Evolutionary conservation across 768 basidiomycete species (phyloP).

Genomic region (Pholiota microspora): DNA sequence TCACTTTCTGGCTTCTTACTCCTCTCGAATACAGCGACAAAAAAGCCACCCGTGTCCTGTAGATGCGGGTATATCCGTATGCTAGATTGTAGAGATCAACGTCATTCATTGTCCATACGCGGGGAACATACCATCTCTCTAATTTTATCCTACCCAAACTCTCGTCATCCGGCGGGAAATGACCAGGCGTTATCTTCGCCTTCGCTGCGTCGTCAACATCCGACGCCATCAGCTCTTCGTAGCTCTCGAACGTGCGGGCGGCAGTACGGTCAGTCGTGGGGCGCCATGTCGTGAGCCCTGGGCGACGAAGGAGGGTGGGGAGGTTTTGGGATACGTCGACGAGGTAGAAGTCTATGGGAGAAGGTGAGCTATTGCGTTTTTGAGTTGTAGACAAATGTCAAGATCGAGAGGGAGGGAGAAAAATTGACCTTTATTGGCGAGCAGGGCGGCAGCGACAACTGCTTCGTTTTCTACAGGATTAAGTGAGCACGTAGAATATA

Average conservation of each 20-base stretch:
- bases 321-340: slow-evolving; percentile 74
- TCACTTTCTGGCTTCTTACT: slow-evolving; percentile 17
- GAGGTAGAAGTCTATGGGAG: slow-evolving; percentile 62
- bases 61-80: slow-evolving; percentile 92
- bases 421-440: slow-evolving; percentile 60
- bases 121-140: slow-evolving; percentile 58
- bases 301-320: slow-evolving; percentile 68
- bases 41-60: slow-evolving; percentile 97
- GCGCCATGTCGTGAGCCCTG: slow-evolving; percentile 78
- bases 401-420: not conserved
- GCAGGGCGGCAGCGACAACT: slow-evolving; percentile 83
- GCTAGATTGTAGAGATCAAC: slow-evolving; percentile 44
- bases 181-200: slow-evolving; percentile 63
- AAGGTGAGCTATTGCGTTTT: too few relatives aligned
- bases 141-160: slow-evolving; percentile 62
- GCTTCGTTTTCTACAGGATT: slow-evolving; percentile 99
- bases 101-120: not conserved
- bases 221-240: slow-evolving; percentile 55
- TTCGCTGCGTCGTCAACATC: slow-evolving; percentile 48
- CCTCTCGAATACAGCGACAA: slow-evolving; percentile 84
- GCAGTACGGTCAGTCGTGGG: slow-evolving; percentile 61
- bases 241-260: slow-evolving; percentile 52
- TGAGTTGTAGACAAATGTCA: too few relatives aligned
- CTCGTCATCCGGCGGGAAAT: slow-evolving; percentile 77
- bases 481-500: slow-evolving; percentile 97